Base-by-base conservation (phyloP, 495 filamentous ascomycete species). In the Coniosporium apollinis region DNA sequence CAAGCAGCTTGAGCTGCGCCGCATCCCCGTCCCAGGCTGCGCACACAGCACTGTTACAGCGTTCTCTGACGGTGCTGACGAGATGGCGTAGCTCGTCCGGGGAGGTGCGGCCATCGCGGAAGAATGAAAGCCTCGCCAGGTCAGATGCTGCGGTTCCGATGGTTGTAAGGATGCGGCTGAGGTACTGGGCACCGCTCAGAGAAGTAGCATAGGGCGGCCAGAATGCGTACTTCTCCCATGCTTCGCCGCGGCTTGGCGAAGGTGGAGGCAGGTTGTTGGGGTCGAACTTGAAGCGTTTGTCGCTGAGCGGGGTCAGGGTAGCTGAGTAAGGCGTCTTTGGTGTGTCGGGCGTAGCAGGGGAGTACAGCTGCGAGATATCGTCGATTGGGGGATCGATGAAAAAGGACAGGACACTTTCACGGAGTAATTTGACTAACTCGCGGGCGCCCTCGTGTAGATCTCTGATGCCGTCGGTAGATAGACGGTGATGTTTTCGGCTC, bases 191-290 rank as follows among this genome's bases (percentile, higher is more conserved):
- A 6, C 78, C 86, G 42, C 84, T 82, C 11, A 97, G 56, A 0
- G 85, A 84, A 48, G 94, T 96, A 4, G 84, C 78, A 46, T 78
- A 76, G 0, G 89, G 89, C 1, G 91, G 84, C 82, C 91, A 94
- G 57, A 97, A 97, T 1, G 89, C 87, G 58, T 78, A 94, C 30
- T 80, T 86, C 55, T 96, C 91, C 81, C 85, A 85, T 4, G 76
- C 44, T 47, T 92, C 82, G 21, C 82, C 85, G 22, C 65, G 63
- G 43, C 62, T 76, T 1, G 82, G 79, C 1, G 74, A 79, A 1
- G 74, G 71, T n/a, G 82, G 76, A 4, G 82, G 82, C 2, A 76
- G 57, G 36, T 83, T 82, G 41, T 70, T 78, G 0, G 72, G 61
- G 50, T 87, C 80, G 37, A 91, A 70, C 25, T 76, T 79, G 52